A percentile compares a stretch with the other conserved stretches of the same genome.
phyloP scores from a whole-genome alignment of 1,284 basidiomycete species.

The Polyporus tsugae region DNA sequence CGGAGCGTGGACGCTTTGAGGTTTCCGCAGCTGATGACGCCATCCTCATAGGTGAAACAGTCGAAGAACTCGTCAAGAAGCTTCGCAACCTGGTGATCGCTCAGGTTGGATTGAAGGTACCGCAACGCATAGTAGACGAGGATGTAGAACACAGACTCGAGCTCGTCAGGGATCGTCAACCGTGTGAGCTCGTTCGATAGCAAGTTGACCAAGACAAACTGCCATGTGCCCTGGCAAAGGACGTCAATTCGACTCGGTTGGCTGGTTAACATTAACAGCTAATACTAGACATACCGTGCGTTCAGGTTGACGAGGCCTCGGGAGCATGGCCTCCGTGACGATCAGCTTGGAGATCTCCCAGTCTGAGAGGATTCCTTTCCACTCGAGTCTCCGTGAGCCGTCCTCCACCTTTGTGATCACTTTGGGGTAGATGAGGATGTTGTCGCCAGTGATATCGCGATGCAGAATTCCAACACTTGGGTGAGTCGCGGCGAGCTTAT shows the following conservation, averaged over 20 bases:
- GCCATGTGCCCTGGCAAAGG: slow-evolving; percentile 1
- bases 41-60: not conserved
- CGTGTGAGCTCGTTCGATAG: not conserved
- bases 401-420: not conserved
- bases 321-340: not conserved
- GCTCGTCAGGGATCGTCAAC: not conserved
- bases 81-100: not conserved
- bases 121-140: slow-evolving; percentile 4
- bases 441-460: not conserved
- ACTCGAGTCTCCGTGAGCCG: not conserved
- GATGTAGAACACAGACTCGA: slow-evolving; percentile 2
- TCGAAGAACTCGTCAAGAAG: not conserved
- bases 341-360: slow-evolving; percentile 9
- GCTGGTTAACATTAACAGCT: no score
- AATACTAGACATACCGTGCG: slow-evolving; percentile 1
- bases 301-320: not conserved
- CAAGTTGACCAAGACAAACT: not conserved
- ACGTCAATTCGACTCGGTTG: not conserved
- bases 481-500: not conserved
- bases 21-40: not conserved
- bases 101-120: not conserved
- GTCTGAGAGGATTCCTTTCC: slow-evolving; percentile 6
- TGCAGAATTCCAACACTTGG: not conserved
- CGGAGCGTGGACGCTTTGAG: not conserved
- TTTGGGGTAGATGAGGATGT: slow-evolving; percentile 8